Evolutionary conservation across 1,284 basidiomycete genomes (phyloP).

Genomic region (Cutaneotrichosporon mucoides): DNA sequence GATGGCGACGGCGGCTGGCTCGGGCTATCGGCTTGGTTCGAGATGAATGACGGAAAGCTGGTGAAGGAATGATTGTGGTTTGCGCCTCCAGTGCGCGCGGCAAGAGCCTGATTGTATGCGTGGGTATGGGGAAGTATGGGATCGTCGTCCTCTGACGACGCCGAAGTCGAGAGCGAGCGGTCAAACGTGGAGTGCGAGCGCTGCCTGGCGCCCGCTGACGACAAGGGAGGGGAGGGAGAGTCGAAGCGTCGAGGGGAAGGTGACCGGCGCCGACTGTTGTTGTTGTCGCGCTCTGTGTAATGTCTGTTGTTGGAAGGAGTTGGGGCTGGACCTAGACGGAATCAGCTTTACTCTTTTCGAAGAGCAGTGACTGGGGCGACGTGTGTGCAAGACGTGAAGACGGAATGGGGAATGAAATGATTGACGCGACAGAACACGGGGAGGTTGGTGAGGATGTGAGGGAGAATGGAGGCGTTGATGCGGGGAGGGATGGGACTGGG

Average conservation of each 20-base stretch:
- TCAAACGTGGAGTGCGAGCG: background rate
- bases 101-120: background rate
- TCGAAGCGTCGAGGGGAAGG: background rate
- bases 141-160: background rate
- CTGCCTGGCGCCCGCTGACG: background rate
- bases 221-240: background rate
- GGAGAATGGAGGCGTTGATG: too few species aligned
- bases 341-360: too few species aligned
- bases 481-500: background rate
- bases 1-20: too few species aligned
- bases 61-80: background rate
- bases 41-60: background rate
- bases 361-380: background rate
- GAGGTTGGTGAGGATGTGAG: background rate
- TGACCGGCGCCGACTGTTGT: background rate
- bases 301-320: background rate
- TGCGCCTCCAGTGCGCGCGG: background rate
- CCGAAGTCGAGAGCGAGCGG: background rate
- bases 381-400: background rate
- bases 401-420: background rate
- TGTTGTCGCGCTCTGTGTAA: background rate
- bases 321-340: background rate
- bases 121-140: conserved; percentile 3
- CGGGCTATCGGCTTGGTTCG: too few species aligned
- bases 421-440: background rate